phyloP scores from a whole-genome alignment of 2,329 filamentous ascomycete species.

The Fusarium ambrosium region DNA sequence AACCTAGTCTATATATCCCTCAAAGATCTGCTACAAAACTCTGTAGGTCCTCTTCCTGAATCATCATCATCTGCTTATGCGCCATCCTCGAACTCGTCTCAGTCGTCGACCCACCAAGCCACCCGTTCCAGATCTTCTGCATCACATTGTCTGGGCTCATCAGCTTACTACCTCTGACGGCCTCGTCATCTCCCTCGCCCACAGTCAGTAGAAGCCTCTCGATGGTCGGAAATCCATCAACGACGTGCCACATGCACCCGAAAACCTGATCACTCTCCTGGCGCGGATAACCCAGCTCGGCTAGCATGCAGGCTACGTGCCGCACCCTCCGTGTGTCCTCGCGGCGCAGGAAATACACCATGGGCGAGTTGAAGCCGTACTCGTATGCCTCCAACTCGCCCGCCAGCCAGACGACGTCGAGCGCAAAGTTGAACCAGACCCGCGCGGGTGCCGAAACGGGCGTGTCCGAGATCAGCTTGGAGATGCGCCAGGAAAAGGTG shows the following conservation, averaged over 20 bases:
- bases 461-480: slow-evolving; percentile 54
- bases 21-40: slow-evolving; percentile 46
- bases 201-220: slow-evolving; percentile 58
- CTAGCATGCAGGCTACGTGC: slow-evolving; percentile 59
- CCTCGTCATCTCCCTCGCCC: slow-evolving; percentile 54
- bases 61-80: slow-evolving; percentile 59
- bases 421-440: slow-evolving; percentile 63
- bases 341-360: slow-evolving; percentile 62
- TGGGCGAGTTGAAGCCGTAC: slow-evolving; percentile 62
- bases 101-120: slow-evolving; percentile 57
- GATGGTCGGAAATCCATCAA: slow-evolving; percentile 58
- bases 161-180: slow-evolving; percentile 48
- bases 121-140: slow-evolving; percentile 64
- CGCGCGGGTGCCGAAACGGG: slow-evolving; percentile 53
- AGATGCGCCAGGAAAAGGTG: slow-evolving; percentile 62
- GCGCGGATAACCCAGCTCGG: slow-evolving; percentile 59
- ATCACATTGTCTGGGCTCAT: slow-evolving; percentile 54
- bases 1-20: not conserved
- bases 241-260: slow-evolving; percentile 62
- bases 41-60: slow-evolving; percentile 59
- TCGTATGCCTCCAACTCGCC: slow-evolving; percentile 64
- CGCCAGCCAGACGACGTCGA: slow-evolving; percentile 61
- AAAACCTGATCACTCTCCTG: slow-evolving; percentile 62
- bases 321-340: slow-evolving; percentile 60
- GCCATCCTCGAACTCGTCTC: slow-evolving; percentile 56